phyloP scores from a whole-genome alignment of 345 rosid genomes.

The Euclidium syriacum region DNA sequence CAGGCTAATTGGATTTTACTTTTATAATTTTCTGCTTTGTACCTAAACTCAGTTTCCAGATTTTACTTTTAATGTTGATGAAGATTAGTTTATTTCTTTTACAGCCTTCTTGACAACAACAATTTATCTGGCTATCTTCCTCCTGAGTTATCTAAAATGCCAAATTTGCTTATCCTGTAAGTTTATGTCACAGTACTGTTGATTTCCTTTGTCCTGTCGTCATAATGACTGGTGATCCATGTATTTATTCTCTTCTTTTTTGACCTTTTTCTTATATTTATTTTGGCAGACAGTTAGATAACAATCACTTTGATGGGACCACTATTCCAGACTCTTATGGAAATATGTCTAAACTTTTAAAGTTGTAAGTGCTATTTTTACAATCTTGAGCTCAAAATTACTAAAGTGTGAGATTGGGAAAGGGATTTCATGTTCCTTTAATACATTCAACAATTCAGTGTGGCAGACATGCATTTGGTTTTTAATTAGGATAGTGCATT shows the following conservation, averaged over 20 bases:
- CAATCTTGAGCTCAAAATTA: neutral
- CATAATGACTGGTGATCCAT: neutral
- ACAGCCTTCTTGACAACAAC: conserved; percentile 93
- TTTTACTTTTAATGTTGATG: neutral
- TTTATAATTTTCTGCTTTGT: neutral
- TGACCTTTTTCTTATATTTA: conserved; percentile 8
- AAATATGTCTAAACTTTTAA: conserved; percentile 71
- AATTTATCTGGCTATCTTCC: conserved; percentile 85
- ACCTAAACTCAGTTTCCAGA: neutral
- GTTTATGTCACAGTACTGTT: conserved; percentile 27
- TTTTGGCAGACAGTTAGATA: conserved; percentile 80
- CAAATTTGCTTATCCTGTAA: conserved; percentile 74
- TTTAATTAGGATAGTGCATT: neutral
- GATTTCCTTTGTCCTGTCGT: neutral
- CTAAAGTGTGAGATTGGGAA: conserved; percentile 6
- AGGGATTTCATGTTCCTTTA: neutral
- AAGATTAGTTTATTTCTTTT: conserved; percentile 8
- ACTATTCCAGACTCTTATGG: conserved; percentile 67
- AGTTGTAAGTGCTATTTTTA: conserved; percentile 60
- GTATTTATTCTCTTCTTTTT: neutral
- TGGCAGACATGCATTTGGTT: neutral
- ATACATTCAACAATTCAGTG: neutral
- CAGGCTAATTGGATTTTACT: conserved; percentile 1
- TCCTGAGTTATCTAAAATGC: conserved; percentile 62
- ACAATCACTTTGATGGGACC: conserved; percentile 76